These are phyloP conservation scores for Furcasterigmium furcatum DNA, from an alignment of 2,329 filamentous ascomycete species.

Conservation along the genomic window DNA sequence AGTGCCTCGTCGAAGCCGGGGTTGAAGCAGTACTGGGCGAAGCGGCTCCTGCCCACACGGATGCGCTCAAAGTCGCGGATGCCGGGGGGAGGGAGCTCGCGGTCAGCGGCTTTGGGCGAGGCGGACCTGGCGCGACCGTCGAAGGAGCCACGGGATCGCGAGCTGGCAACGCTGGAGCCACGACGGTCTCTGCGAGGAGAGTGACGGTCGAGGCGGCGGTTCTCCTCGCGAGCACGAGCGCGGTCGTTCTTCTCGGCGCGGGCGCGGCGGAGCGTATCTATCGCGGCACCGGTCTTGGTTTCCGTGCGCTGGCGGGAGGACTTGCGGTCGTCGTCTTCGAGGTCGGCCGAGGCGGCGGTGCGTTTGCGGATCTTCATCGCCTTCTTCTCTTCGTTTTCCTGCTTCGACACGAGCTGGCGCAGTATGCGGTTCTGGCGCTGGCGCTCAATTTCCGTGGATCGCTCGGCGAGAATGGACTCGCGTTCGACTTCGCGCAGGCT, in stretches of 20 bases:
- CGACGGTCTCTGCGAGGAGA: constrained; percentile 36
- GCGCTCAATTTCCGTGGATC: constrained; percentile 77
- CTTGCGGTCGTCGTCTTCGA: constrained; percentile 76
- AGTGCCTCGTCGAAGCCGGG: constrained; percentile 83
- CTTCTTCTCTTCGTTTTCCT: constrained; percentile 58
- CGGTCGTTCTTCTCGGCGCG: constrained; percentile 64
- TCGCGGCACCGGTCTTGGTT: constrained; percentile 55
- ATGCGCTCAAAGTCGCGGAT: constrained; percentile 82
- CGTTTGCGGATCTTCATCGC: constrained; percentile 66
- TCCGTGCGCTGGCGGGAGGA: constrained; percentile 70
- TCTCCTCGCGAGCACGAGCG: constrained; percentile 59
- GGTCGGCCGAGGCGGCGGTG: constrained; percentile 73
- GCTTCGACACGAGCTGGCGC: constrained; percentile 69
- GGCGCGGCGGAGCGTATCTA: constrained; percentile 65
- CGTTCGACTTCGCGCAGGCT: constrained; percentile 85
- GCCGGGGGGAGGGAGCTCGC: constrained; percentile 68
- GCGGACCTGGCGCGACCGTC: constrained; percentile 62
- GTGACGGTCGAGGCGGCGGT: constrained; percentile 48
- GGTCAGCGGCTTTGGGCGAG: constrained; percentile 60
- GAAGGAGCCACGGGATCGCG: constrained; percentile 43
- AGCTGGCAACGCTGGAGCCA: neutral
- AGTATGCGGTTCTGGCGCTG: constrained; percentile 80
- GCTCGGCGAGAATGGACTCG: constrained; percentile 85
- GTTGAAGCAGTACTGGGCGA: constrained; percentile 89
- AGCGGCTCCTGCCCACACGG: constrained; percentile 79